These are phyloP conservation scores for Pleodorina starrii DNA, from an alignment of 139 green algal genomes.

Conservation along the genomic window DNA sequence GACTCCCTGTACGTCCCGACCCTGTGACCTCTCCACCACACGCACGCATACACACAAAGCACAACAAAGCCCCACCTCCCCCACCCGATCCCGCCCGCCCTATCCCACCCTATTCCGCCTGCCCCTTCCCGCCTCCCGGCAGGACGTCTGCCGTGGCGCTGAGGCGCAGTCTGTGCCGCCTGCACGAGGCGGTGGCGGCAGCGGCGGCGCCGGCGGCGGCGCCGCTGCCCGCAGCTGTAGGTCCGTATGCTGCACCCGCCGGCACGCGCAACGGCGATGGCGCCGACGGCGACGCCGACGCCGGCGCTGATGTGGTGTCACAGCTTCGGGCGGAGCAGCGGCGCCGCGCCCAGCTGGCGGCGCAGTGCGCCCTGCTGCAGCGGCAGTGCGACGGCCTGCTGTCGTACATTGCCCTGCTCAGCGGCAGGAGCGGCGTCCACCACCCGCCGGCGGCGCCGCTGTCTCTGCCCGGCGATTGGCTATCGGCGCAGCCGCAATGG, in stretches of 20 bases:
- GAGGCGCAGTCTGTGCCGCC: background rate
- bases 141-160: background rate
- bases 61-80: background rate
- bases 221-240: background rate
- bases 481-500: too few relatives aligned
- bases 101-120: background rate
- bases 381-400: slow-evolving; percentile 19
- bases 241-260: background rate
- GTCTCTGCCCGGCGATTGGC: too few relatives aligned
- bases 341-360: background rate
- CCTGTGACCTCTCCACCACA: background rate
- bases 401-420: background rate
- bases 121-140: background rate
- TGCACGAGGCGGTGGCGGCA: background rate
- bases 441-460: background rate
- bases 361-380: slow-evolving; percentile 7
- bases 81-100: background rate
- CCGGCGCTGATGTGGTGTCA: background rate
- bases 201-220: background rate
- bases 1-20: background rate
- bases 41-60: too few relatives aligned
- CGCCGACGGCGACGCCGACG: background rate
- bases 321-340: background rate
- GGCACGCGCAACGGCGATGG: background rate
- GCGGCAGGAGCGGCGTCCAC: background rate